Conservation (phyloP, 2,329 filamentous ascomycete species). For the Helotiales sp. region DNA sequence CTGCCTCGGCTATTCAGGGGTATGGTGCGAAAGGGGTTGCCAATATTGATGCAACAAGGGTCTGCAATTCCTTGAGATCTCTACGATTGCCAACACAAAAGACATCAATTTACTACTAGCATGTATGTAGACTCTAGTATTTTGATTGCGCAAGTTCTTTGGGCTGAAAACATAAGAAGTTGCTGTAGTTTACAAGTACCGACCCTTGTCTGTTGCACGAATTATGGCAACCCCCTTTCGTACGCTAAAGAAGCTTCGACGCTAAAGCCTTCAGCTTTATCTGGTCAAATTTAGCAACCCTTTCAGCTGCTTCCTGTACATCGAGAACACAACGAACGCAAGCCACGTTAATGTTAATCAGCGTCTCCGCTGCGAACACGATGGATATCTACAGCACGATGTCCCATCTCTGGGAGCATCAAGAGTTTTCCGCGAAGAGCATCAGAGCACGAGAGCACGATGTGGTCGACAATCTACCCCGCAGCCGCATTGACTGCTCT, state of each 20-base stretch:
- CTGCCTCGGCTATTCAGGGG: no score
- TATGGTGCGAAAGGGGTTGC: background rate
- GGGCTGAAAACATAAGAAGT: background rate
- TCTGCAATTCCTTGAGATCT: background rate
- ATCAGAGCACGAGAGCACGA: background rate
- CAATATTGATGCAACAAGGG: background rate
- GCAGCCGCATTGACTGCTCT: background rate
- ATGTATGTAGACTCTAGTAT: background rate
- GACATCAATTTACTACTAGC: background rate
- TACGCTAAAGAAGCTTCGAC: no score
- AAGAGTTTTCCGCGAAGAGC: no score
- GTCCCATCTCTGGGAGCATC: no score
- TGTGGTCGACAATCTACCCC: background rate
- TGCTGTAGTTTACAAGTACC: background rate
- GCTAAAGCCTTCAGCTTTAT: no score
- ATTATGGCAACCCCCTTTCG: background rate
- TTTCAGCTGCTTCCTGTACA: no score
- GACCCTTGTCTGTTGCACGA: background rate
- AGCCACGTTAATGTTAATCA: no score
- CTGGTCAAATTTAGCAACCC: no score
- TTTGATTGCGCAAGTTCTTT: background rate
- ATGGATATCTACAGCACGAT: no score
- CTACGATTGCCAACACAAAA: background rate
- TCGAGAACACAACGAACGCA: no score
- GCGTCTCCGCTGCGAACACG: no score